Conservation (phyloP, 2,329 filamentous ascomycete genomes). For the Pyrenochaeta sp. region DNA sequence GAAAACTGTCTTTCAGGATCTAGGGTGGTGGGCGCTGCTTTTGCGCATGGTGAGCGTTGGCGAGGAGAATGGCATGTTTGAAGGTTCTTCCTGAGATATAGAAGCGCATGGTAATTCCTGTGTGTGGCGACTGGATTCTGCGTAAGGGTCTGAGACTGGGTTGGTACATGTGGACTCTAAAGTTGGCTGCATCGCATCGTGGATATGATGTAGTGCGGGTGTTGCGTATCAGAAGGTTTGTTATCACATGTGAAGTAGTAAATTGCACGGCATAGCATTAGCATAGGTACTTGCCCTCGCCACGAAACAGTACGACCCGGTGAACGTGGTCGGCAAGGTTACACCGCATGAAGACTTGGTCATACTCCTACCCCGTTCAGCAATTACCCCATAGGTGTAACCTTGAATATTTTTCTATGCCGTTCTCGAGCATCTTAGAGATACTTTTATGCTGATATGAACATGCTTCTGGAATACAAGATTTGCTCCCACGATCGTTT, state of each 20-base stretch:
- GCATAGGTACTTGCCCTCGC: neutral
- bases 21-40: neutral
- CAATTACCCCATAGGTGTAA: neutral
- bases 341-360: neutral
- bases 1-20: neutral
- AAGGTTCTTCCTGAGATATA: neutral
- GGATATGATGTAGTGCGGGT: neutral
- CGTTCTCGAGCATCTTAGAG: neutral
- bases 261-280: neutral
- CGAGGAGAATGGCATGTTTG: neutral
- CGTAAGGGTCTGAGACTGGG: no score
- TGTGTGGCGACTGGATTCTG: no score
- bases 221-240: neutral
- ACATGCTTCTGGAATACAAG: neutral
- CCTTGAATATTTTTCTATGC: no score
- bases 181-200: neutral
- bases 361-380: neutral
- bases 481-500: neutral
- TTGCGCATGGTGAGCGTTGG: neutral
- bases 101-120: no score
- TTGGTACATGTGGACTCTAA: no score
- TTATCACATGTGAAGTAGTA: neutral
- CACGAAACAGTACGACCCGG: neutral
- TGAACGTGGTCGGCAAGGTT: slow-evolving; percentile 1
- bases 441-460: neutral